A percentile compares a stretch with the other conserved stretches of the same genome.
Evolutionary conservation across 2,329 filamentous ascomycete genomes (phyloP).

Genomic region (Fusarium pseudoanthophilum): DNA sequence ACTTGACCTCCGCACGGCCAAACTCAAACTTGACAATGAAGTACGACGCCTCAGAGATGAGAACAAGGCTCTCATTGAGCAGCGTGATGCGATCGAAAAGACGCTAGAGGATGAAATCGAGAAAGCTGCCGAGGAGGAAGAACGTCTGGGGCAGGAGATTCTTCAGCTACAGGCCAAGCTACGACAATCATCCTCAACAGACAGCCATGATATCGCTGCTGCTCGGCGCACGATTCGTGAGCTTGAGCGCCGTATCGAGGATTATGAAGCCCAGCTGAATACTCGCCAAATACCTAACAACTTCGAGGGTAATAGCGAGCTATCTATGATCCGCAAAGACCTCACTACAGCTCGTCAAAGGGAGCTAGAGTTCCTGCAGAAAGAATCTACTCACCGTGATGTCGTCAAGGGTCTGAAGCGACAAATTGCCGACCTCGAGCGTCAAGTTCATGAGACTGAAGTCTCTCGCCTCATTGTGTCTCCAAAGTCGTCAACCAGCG

Average conservation of each 20-base stretch:
- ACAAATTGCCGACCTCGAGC: slow-evolving; percentile 73
- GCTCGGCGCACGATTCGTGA: slow-evolving; percentile 72
- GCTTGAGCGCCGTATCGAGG: slow-evolving; percentile 70
- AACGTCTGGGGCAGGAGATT: slow-evolving; percentile 67
- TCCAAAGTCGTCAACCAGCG: slow-evolving; percentile 58
- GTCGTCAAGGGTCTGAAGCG: slow-evolving; percentile 71
- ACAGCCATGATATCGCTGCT: slow-evolving; percentile 64
- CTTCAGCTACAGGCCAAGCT: slow-evolving; percentile 61
- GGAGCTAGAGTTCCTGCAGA: slow-evolving; percentile 72
- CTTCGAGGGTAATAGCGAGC: slow-evolving; percentile 60
- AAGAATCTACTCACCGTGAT: slow-evolving; percentile 73
- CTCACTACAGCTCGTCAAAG: slow-evolving; percentile 72
- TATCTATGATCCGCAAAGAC: slow-evolving; percentile 71
- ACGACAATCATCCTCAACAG: slow-evolving; percentile 59
- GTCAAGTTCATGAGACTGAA: slow-evolving; percentile 72
- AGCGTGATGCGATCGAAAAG: slow-evolving; percentile 68
- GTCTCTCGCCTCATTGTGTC: slow-evolving; percentile 61
- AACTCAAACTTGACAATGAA: slow-evolving; percentile 74
- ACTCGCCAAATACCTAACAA: slow-evolving; percentile 48
- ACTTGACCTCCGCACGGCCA: slow-evolving; percentile 73
- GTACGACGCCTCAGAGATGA: slow-evolving; percentile 73
- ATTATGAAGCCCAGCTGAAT: slow-evolving; percentile 61
- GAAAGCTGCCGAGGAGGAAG: slow-evolving; percentile 73
- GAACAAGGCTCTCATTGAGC: slow-evolving; percentile 65
- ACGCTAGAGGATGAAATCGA: slow-evolving; percentile 74